Base-by-base conservation (phyloP, 306 rosid genomes). In the Fagus sylvatica region DNA sequence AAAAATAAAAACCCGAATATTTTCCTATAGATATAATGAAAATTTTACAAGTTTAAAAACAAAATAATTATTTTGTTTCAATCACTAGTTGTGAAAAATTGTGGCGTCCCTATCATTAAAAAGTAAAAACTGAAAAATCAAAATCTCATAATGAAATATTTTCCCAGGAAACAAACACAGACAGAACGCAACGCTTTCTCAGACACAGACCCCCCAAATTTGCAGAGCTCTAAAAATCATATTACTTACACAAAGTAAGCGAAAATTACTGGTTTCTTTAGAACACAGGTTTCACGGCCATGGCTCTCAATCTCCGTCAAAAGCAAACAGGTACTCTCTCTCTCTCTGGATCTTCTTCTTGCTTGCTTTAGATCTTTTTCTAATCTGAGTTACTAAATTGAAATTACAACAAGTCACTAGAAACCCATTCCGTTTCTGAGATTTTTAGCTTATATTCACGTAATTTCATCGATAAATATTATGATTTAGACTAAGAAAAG, bases 231-330 rank as follows among this genome's bases (percentile, higher is more conserved):
- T 54, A 30, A 34, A 66, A 41, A 46, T 8, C 51, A 46, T 46
- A 8, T 46, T 0, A 46, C 15, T 12, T 10, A 46, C 51, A 46
- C 51, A 46, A 10, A 46, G 4, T 10, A 46, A 46, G 51, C 51
- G 15, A 46, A 46, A 46, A 46, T 46, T 46, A 46, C 51, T 69
- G 7, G 39, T 46, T 12, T 46, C 11, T n/a, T 17, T 2, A 75
- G 62, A 33, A n/a, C 51, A 39, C 41, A 19, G 66, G 9, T 57
- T 78, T 79, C 67, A 22, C 37, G 11, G 83, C 64, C 15, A 88
- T 90, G 96, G 74, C 87, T 68, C 87, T 90, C 72, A 88, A 87
- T 85, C 93, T 90, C 75, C 96, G 91, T 74, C 90, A 85, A 19
- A 81, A 83, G 74, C 93, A 90, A 78, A 87, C 90, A 43, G 91